These are phyloP conservation scores for Cornus kousa DNA, from an alignment of 148 eudicot species.

Conservation along the genomic window DNA sequence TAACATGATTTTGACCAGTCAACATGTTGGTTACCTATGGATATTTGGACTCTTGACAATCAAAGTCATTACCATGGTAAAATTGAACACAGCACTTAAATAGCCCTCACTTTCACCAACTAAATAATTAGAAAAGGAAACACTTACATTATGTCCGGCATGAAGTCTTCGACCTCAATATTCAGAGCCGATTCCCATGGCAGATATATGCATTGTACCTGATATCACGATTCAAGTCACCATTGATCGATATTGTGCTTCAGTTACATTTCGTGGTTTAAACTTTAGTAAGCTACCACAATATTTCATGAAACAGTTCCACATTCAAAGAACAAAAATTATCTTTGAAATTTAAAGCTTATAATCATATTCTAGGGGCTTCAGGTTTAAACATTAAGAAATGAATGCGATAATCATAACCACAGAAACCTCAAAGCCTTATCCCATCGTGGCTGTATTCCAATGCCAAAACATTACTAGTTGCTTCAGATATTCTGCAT, in stretches of 20 bases:
- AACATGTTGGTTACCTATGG: neutral
- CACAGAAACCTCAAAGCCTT: neutral
- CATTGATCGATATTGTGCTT: neutral
- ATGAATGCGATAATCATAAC: neutral
- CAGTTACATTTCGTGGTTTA: neutral
- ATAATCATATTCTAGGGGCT: neutral
- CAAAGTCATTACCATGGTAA: neutral
- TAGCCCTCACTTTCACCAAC: neutral
- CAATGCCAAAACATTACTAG: neutral
- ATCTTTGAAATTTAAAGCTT: neutral
- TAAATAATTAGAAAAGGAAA: neutral
- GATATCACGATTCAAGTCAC: slow-evolving; percentile 14
- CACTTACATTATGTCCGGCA: slow-evolving; percentile 76
- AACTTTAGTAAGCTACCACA: neutral
- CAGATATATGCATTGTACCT: slow-evolving; percentile 71
- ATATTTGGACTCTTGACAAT: neutral
- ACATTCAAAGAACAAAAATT: slow-evolving; percentile 3
- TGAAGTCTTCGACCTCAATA: slow-evolving; percentile 50
- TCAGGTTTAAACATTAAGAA: neutral
- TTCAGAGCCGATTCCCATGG: slow-evolving; percentile 81
- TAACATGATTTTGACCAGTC: neutral
- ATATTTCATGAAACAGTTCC: neutral
- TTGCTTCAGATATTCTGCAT: neutral
- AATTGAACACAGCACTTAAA: neutral
- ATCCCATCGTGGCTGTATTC: neutral